Base-by-base conservation (phyloP, 352 stramenopile species). In the Pelagophyceae sp. region DNA sequence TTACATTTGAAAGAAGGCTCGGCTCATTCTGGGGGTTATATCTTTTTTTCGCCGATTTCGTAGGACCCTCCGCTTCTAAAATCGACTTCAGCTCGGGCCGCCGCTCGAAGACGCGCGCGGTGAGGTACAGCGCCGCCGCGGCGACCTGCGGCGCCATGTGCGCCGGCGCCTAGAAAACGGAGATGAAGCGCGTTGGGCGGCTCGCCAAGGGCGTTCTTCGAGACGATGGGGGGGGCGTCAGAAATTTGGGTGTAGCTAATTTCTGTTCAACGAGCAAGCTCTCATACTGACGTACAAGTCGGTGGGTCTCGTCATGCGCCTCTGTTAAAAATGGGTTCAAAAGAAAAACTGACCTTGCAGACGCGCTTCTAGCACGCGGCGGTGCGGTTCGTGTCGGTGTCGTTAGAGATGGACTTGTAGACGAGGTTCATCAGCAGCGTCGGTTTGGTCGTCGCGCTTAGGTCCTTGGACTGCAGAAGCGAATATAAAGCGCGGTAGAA, bases 381-480 rank as follows among this genome's bases (percentile, higher is more conserved):
- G 0, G 91, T 84, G 33, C 96, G 88, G 27, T 88, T 87, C 23
- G 82, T 78, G 0, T 93, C 90, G 5, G 88, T 88, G 79, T 99
- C 96, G 27, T 88, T 87, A 82, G 98, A 98, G 78, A 99, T 93
- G 19, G 94, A 92, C 70, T 95, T 95, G 87, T 96, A 99, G 45
- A 98, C 80, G n/a, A 99, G 80, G 84, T 99, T 99, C 32, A 99
- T 88, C 75, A 98, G 98, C 72, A 98, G 87, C 25, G 94, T 98
- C 80, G 98, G 86, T 82, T 98, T 93, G 37, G 93, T 5, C 11
- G 58, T 31, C 5, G 15, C 31, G 58, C 58, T 11, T 11, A 67
- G 58, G 58, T 67, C 58, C 23, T 67, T 33, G 58, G 23, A 35
- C 11, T n/a, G 82, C 20, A 99, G 83, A 80, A 96, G 97, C 58